Conservation (phyloP, 129 eudicot genomes). For the Glebionis coronaria region DNA sequence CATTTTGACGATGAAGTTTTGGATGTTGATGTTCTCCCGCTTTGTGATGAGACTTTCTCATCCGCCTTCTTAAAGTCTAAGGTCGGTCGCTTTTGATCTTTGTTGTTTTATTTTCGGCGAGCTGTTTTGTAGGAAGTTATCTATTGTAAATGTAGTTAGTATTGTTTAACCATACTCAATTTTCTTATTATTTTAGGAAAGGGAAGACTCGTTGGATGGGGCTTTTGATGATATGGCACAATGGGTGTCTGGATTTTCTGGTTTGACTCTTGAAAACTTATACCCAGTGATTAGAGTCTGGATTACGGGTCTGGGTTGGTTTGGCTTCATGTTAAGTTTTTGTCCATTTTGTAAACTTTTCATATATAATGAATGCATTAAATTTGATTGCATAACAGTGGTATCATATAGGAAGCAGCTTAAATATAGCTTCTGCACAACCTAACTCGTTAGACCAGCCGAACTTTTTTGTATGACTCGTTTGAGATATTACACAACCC, state of each 20-base stretch:
- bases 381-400: too few relatives aligned
- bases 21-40: slow-evolving; percentile 40
- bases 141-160: not conserved
- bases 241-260: slow-evolving; percentile 85
- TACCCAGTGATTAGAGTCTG: not conserved
- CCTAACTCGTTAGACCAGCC: too few relatives aligned
- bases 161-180: not conserved
- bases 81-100: slow-evolving; percentile 34
- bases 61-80: slow-evolving; percentile 57
- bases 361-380: too few relatives aligned
- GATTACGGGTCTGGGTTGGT: too few relatives aligned
- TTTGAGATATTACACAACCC: too few relatives aligned
- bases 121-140: not conserved
- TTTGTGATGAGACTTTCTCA: slow-evolving; percentile 51
- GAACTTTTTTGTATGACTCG: too few relatives aligned
- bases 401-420: too few relatives aligned
- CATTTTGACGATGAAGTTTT: slow-evolving; percentile 63
- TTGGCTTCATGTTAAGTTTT: too few relatives aligned
- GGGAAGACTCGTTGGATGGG: slow-evolving; percentile 53
- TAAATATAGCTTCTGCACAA: too few relatives aligned
- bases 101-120: too few relatives aligned
- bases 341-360: too few relatives aligned
- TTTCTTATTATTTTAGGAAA: slow-evolving; percentile 50
- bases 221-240: slow-evolving; percentile 64
- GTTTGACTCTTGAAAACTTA: slow-evolving; percentile 35